phyloP scores from a whole-genome alignment of 2,329 filamentous ascomycete genomes.

The Westerdykella sp. region DNA sequence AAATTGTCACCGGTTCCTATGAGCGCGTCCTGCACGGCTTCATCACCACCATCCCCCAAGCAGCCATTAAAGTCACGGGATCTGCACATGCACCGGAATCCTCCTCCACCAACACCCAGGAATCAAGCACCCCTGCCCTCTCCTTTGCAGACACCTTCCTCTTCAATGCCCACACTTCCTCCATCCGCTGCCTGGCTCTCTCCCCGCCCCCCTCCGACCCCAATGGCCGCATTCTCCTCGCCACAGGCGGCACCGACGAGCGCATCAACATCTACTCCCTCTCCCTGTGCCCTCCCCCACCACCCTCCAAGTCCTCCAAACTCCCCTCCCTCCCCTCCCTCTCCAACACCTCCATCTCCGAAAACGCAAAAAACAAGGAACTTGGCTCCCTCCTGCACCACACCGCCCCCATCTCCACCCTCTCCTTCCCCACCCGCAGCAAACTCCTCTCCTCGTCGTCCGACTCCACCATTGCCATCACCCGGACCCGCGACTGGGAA shows the following conservation, averaged over 20 bases:
- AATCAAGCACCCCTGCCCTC: constrained; percentile 34
- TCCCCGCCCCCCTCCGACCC: constrained; percentile 64
- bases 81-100: constrained; percentile 5
- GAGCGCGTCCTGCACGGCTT: constrained; percentile 88
- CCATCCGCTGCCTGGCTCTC: constrained; percentile 81
- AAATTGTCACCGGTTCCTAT: constrained; percentile 90
- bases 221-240: constrained; percentile 78
- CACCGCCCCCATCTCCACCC: constrained; percentile 68
- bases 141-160: constrained; percentile 89
- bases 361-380: constrained; percentile 83
- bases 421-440: constrained; percentile 75
- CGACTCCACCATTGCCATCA: constrained; percentile 86
- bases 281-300: constrained; percentile 52
- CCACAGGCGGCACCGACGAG: constrained; percentile 88
- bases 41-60: constrained; percentile 60
- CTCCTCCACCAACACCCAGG: constrained; percentile 5
- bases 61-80: constrained; percentile 22
- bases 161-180: constrained; percentile 86
- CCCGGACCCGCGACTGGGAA: constrained; percentile 82
- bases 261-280: constrained; percentile 91
- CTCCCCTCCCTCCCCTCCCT: constrained; percentile 57
- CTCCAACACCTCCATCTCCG: constrained; percentile 65
- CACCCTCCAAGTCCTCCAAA: constrained; percentile 51
- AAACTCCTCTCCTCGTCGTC: constrained; percentile 86
- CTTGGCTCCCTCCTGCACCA: constrained; percentile 85